Evolutionary conservation across 2,329 filamentous ascomycete species (phyloP).

Genomic region (Diaporthe amygdali): DNA sequence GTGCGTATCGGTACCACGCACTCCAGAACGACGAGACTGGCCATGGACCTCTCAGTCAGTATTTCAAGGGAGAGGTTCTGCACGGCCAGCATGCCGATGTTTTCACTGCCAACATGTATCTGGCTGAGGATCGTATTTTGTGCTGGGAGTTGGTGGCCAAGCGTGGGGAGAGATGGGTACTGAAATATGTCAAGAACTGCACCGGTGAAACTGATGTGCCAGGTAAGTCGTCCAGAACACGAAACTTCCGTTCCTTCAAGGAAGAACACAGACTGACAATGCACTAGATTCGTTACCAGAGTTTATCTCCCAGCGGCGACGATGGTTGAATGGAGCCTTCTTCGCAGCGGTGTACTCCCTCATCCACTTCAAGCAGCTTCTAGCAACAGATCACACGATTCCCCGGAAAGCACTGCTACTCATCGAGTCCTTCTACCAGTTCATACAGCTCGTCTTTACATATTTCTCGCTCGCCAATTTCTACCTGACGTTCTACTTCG

Average conservation of each 20-base stretch:
- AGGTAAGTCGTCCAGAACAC: conserved; percentile 59
- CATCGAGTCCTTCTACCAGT: conserved; percentile 94
- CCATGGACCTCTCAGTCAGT: conserved; percentile 93
- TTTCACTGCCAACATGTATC: conserved; percentile 96
- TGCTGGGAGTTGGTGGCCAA: conserved; percentile 98
- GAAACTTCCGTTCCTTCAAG: background rate
- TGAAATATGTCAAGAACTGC: conserved; percentile 97
- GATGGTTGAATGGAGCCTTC: conserved; percentile 98
- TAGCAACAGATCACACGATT: conserved; percentile 89
- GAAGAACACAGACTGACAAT: conserved; percentile 27
- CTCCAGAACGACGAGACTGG: conserved; percentile 96
- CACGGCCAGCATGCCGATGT: conserved; percentile 96
- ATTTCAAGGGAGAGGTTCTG: conserved; percentile 98
- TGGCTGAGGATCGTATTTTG: conserved; percentile 87
- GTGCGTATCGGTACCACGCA: conserved; percentile 94
- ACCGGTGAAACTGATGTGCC: conserved; percentile 98
- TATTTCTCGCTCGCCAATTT: conserved; percentile 99
- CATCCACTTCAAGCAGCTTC: conserved; percentile 92
- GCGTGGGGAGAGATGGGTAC: conserved; percentile 90
- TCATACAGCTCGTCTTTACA: conserved; percentile 90
- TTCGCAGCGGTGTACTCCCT: conserved; percentile 98
- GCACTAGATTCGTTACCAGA: conserved; percentile 85
- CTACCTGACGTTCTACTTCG: conserved; percentile 98
- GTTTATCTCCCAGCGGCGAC: conserved; percentile 93
- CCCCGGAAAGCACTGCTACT: conserved; percentile 89